phyloP scores from a whole-genome alignment of 805 yeast species.

The Ogataea chonburiensis region DNA sequence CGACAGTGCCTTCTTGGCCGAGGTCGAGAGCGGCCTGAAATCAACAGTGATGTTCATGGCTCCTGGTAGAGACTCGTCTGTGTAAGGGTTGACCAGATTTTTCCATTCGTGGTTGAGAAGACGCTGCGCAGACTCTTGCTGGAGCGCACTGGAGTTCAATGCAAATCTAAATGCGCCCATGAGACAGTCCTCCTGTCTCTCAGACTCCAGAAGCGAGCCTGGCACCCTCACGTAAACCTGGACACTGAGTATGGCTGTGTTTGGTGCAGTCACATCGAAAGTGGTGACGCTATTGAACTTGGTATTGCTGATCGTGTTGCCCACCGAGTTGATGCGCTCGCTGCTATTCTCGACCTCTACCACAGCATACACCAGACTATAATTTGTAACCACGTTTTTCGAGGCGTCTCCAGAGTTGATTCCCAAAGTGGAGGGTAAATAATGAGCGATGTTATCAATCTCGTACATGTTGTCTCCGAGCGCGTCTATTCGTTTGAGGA shows the following conservation, averaged over 20 bases:
- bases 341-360: slow-evolving; percentile 95
- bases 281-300: slow-evolving; percentile 87
- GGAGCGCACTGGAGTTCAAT: slow-evolving; percentile 32
- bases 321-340: slow-evolving; percentile 80
- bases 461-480: slow-evolving; percentile 32
- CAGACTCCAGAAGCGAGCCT: slow-evolving; percentile 47
- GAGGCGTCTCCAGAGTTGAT: slow-evolving; percentile 48
- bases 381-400: slow-evolving; percentile 48
- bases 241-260: slow-evolving; percentile 49
- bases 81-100: slow-evolving; percentile 33
- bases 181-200: slow-evolving; percentile 59
- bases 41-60: slow-evolving; percentile 42
- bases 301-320: slow-evolving; percentile 76
- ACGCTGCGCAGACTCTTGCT: slow-evolving; percentile 44
- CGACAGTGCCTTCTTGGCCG: slow-evolving; percentile 58
- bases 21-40: slow-evolving; percentile 36
- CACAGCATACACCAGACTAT: slow-evolving; percentile 69
- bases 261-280: slow-evolving; percentile 76
- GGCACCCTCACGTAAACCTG: slow-evolving; percentile 82
- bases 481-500: slow-evolving; percentile 34
- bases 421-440: slow-evolving; percentile 44
- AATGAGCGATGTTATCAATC: slow-evolving; percentile 31
- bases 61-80: slow-evolving; percentile 32
- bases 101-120: slow-evolving; percentile 66
- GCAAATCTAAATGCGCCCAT: slow-evolving; percentile 70